These are phyloP conservation scores for Trichoderma breve DNA, from an alignment of 2,329 filamentous ascomycete species.

Conservation along the genomic window DNA sequence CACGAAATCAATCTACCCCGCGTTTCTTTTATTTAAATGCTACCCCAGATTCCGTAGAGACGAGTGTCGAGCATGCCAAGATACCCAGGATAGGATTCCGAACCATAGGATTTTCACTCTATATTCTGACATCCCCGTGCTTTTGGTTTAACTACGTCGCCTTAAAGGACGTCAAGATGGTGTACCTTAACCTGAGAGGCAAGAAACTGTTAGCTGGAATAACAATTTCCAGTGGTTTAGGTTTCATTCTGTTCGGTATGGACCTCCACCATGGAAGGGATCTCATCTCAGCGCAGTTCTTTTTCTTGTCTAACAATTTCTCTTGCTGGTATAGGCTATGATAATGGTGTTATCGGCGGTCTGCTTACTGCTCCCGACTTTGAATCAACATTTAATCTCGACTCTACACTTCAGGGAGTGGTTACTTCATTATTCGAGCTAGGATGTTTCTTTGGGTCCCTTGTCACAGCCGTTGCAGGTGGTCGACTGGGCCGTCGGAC, in stretches of 20 bases:
- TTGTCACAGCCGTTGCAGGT: slow-evolving; percentile 38
- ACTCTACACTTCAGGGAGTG: slow-evolving; percentile 7
- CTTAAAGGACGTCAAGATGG: not conserved
- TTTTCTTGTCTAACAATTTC: not conserved
- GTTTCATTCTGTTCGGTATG: slow-evolving; percentile 10
- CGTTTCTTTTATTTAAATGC: slow-evolving; percentile 11
- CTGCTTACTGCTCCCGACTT: slow-evolving; percentile 8
- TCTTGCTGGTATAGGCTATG: not conserved
- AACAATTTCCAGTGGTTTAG: slow-evolving; percentile 10
- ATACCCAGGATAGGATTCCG: not conserved
- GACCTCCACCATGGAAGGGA: not conserved
- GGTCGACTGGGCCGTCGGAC: slow-evolving; percentile 44
- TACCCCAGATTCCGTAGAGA: not conserved
- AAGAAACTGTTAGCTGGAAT: slow-evolving; percentile 10
- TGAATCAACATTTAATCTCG: slow-evolving; percentile 12
- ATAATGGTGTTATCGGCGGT: slow-evolving; percentile 8
- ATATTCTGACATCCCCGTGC: not conserved
- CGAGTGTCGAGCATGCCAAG: not conserved
- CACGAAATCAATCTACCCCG: not conserved
- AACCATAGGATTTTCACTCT: not conserved
- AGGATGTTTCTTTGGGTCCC: slow-evolving; percentile 12
- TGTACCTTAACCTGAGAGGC: not conserved
- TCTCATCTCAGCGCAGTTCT: not conserved
- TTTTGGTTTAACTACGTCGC: not conserved
- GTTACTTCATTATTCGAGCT: slow-evolving; percentile 12